Base-by-base conservation (phyloP, 1,284 basidiomycete species). In the Apiotrichum mycotoxinovorans region DNA sequence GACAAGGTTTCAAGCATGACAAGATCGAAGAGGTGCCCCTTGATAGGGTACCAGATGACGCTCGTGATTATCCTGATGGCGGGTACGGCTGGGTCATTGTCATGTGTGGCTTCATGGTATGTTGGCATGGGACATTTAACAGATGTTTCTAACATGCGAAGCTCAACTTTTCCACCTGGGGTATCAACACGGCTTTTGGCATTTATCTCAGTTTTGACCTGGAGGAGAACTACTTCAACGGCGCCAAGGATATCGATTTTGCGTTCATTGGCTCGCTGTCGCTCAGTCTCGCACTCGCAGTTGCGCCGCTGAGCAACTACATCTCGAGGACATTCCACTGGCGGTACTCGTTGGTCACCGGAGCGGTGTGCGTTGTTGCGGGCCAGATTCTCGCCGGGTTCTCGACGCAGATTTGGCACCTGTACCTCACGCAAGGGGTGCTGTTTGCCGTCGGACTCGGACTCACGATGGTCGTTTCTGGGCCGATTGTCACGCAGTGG, bases 71-170 rank as follows among this genome's bases (percentile, higher is more conserved):
- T 26, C 77, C 73, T 15, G 76, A 79, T 57, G 78, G 78, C 14
- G 78, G 78, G 17, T 79, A 78, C 57, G 78, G 78, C 10, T 79
- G 78, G 78, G 69, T 79, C 44, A 68, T 77, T 23, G 71, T 72
- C 4, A n/a, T 47, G 23, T 61, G 56, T 33, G 60, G 56, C 0
- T 61, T 61, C 37, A 23, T 61, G 33, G 60, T 61, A 35, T 15
- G 58, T 56, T 5, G 30, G 30, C 30, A 12, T 30, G 30, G n/a
- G n/a, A n/a, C n/a, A n/a, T n/a, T n/a, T n/a, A n/a, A n/a, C n/a
- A n/a, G n/a, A n/a, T n/a, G n/a, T n/a, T 34, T 26, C 23, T 26
- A 14, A n/a, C 10, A n/a, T 20, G 41, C n/a, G n/a, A n/a, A 61
- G 60, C 33, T 61, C 42, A 61, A 61, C 56, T 57, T 61, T 14